Evolutionary conservation across 768 basidiomycete genomes (phyloP).

Genomic region (Hypsizygus marmoreus): DNA sequence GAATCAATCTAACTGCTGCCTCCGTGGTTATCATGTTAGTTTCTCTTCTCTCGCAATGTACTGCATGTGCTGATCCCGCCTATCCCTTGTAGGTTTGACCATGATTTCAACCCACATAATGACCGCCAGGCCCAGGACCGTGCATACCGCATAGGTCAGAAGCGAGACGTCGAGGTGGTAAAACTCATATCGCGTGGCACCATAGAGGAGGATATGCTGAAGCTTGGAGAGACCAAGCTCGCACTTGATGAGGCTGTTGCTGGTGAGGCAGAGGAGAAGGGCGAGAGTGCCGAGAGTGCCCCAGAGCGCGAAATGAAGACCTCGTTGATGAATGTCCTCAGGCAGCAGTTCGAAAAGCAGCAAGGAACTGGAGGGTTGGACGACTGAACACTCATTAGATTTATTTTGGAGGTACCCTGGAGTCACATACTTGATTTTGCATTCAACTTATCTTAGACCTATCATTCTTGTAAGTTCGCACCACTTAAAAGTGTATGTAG

Average conservation of each 20-base stretch:
- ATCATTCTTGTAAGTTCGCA: constrained; percentile 3
- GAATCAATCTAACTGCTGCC: constrained; percentile 95
- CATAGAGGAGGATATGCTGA: constrained; percentile 96
- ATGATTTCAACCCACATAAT: constrained; percentile 98
- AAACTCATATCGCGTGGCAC: constrained; percentile 90
- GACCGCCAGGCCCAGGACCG: constrained; percentile 98
- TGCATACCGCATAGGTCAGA: constrained; percentile 96
- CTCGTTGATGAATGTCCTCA: constrained; percentile 80
- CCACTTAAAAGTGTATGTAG: constrained; percentile 1
- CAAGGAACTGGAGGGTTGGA: constrained; percentile 29
- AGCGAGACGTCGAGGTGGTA: constrained; percentile 90
- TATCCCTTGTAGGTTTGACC: constrained; percentile 76
- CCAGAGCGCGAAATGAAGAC: constrained; percentile 84
- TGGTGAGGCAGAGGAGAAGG: constrained; percentile 65
- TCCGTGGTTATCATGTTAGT: constrained; percentile 90
- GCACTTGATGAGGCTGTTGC: constrained; percentile 94
- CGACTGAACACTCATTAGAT: background rate
- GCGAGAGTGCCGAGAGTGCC: constrained; percentile 63
- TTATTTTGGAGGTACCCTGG: background rate
- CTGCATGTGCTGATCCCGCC: no score
- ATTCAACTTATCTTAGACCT: constrained; percentile 7
- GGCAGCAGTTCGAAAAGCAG: constrained; percentile 77
- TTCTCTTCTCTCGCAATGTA: background rate
- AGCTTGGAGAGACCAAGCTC: constrained; percentile 86
- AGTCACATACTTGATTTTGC: constrained; percentile 3